Evolutionary conservation across 139 green algal species (phyloP).

Genomic region (Coelastrella sp.): DNA sequence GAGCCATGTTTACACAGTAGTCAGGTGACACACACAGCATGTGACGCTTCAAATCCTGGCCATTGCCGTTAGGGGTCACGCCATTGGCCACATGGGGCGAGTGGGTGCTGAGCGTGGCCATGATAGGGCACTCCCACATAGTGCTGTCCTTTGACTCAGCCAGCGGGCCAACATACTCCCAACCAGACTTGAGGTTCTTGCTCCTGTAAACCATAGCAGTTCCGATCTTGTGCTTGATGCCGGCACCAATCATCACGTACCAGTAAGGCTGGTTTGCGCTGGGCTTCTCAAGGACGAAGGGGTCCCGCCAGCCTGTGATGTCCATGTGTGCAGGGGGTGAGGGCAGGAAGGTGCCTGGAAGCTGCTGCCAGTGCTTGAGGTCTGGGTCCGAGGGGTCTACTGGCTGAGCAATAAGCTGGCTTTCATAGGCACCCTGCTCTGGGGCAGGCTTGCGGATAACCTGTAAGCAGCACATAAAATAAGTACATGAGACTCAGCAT

Average conservation of each 20-base stretch:
- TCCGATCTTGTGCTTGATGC: slow-evolving; percentile 63
- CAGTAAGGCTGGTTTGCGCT: slow-evolving; percentile 42
- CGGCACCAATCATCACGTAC: slow-evolving; percentile 81
- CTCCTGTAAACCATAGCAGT: slow-evolving; percentile 52
- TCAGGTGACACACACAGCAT: slow-evolving; percentile 65
- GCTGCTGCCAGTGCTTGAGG: slow-evolving; percentile 26
- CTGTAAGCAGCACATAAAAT: neutral
- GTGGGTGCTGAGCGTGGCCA: slow-evolving; percentile 38
- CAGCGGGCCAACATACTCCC: slow-evolving; percentile 31
- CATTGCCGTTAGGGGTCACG: neutral
- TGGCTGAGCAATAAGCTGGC: slow-evolving; percentile 22
- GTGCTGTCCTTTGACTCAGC: neutral
- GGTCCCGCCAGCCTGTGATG: slow-evolving; percentile 77
- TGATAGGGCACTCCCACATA: slow-evolving; percentile 69
- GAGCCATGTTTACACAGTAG: slow-evolving; percentile 63
- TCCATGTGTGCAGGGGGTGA: slow-evolving; percentile 8
- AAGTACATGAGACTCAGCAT: neutral
- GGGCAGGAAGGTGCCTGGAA: slow-evolving; percentile 37
- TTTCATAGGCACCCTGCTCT: slow-evolving; percentile 28
- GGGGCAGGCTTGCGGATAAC: slow-evolving; percentile 4
- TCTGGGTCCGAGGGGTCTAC: slow-evolving; percentile 27
- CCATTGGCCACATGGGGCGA: neutral
- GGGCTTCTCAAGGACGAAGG: slow-evolving; percentile 61
- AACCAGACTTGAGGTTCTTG: slow-evolving; percentile 22
- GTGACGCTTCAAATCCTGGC: neutral